Conservation (phyloP, 148 eudicot species). For the Fagopyrum tataricum region DNA sequence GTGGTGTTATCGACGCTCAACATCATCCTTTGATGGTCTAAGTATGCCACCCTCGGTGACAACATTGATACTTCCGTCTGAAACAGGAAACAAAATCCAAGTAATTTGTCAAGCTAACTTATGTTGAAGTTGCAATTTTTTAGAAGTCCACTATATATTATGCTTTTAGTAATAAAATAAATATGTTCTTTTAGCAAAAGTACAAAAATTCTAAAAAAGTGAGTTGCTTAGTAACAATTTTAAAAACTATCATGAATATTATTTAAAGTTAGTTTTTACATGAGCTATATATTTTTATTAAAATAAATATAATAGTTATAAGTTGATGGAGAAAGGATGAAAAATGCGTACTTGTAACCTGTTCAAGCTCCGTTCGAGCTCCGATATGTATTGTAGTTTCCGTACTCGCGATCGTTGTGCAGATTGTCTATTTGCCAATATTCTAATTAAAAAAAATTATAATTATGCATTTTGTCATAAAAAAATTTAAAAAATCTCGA, state of each 20-base stretch:
- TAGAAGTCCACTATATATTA: too few relatives aligned
- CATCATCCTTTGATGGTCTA: constrained; percentile 20
- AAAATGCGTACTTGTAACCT: constrained; percentile 55
- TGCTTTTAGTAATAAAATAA: too few relatives aligned
- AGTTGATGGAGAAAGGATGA: not conserved
- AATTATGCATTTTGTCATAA: not conserved
- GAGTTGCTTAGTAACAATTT: too few relatives aligned
- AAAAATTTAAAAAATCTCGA: not conserved
- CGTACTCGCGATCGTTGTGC: constrained; percentile 95
- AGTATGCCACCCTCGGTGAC: constrained; percentile 19
- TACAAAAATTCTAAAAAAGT: too few relatives aligned
- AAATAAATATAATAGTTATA: too few relatives aligned
- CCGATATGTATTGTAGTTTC: constrained; percentile 88
- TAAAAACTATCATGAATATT: too few relatives aligned
- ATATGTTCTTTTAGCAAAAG: too few relatives aligned
- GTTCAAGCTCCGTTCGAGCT: constrained; percentile 81
- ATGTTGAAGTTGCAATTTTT: too few relatives aligned
- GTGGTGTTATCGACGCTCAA: constrained; percentile 65
- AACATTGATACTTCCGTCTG: constrained; percentile 20
- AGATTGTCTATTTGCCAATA: constrained; percentile 92
- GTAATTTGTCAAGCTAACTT: too few relatives aligned
- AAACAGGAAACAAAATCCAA: too few relatives aligned
- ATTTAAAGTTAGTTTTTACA: too few relatives aligned
- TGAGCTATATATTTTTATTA: too few relatives aligned
- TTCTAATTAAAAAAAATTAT: constrained; percentile 27